Evolutionary conservation across 2,329 filamentous ascomycete species (phyloP).

Genomic region (Botryotinia globosa): DNA sequence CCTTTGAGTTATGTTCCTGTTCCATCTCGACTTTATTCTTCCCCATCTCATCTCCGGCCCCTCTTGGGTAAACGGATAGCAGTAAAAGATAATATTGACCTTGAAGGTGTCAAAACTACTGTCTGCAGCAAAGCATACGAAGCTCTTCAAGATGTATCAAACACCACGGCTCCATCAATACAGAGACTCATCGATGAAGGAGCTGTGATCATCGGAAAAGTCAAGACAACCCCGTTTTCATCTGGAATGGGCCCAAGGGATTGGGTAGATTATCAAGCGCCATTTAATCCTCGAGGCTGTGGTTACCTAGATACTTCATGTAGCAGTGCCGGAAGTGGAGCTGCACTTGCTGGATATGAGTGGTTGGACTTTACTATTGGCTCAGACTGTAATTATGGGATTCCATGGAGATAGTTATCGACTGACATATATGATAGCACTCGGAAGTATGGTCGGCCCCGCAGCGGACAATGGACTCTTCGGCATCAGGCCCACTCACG

Average conservation of each 20-base stretch:
- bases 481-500: slow-evolving; percentile 25
- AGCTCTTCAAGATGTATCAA: slow-evolving; percentile 46
- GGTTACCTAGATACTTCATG: slow-evolving; percentile 46
- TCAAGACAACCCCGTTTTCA: slow-evolving; percentile 49
- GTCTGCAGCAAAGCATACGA: slow-evolving; percentile 58
- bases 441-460: slow-evolving; percentile 30
- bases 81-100: slow-evolving; percentile 60
- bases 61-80: slow-evolving; percentile 58
- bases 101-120: slow-evolving; percentile 54
- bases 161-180: slow-evolving; percentile 48
- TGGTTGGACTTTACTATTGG: slow-evolving; percentile 51
- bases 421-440: not conserved
- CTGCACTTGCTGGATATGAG: slow-evolving; percentile 43
- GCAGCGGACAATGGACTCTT: slow-evolving; percentile 26
- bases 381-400: slow-evolving; percentile 41
- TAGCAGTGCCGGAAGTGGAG: slow-evolving; percentile 47
- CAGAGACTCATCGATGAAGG: slow-evolving; percentile 57
- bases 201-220: slow-evolving; percentile 53
- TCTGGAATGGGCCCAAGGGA: slow-evolving; percentile 39
- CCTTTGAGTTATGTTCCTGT: not conserved
- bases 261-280: slow-evolving; percentile 43
- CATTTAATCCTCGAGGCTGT: slow-evolving; percentile 46
- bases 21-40: slow-evolving; percentile 7
- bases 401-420: rapidly evolving
- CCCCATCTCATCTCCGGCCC: slow-evolving; percentile 36